Conservation (phyloP, 257 asterid genomes). For the Nicotiana obtusifolia region DNA sequence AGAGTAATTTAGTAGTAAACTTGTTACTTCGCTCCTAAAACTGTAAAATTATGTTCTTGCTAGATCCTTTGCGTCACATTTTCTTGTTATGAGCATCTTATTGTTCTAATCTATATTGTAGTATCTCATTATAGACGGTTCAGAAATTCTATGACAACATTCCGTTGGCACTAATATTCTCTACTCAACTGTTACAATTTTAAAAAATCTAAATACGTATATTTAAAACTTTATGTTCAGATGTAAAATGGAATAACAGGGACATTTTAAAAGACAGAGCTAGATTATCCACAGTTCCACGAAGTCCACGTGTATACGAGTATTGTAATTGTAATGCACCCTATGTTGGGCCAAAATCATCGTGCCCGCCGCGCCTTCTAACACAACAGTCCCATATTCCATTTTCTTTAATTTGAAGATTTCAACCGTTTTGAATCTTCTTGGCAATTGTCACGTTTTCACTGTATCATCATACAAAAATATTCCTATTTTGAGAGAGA, state of each 20-base stretch:
- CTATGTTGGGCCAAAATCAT: neutral
- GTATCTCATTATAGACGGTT: too few species aligned
- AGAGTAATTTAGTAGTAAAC: too few species aligned
- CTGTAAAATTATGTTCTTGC: too few species aligned
- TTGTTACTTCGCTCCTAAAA: too few species aligned
- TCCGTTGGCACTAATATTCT: too few species aligned
- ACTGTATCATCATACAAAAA: neutral
- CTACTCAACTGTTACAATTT: too few species aligned
- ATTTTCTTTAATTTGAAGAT: constrained; percentile 17
- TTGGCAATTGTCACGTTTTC: constrained; percentile 16
- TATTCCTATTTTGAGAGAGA: neutral
- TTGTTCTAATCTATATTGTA: too few species aligned
- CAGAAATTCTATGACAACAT: too few species aligned
- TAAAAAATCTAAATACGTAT: too few species aligned
- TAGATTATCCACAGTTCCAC: neutral
- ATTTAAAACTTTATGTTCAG: too few species aligned
- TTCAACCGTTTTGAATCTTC: constrained; percentile 29
- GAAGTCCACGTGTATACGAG: neutral
- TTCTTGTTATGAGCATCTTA: too few species aligned
- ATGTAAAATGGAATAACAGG: neutral
- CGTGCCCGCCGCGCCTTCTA: constrained; percentile 27
- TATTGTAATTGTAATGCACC: neutral
- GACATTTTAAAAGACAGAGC: neutral
- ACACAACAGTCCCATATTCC: constrained; percentile 15
- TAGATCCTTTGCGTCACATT: too few species aligned